Evolutionary conservation across 441 rosid genomes (phyloP), one percentile per base, ranked within the genome.

Genomic region (Aleurites moluccanus): DNA sequence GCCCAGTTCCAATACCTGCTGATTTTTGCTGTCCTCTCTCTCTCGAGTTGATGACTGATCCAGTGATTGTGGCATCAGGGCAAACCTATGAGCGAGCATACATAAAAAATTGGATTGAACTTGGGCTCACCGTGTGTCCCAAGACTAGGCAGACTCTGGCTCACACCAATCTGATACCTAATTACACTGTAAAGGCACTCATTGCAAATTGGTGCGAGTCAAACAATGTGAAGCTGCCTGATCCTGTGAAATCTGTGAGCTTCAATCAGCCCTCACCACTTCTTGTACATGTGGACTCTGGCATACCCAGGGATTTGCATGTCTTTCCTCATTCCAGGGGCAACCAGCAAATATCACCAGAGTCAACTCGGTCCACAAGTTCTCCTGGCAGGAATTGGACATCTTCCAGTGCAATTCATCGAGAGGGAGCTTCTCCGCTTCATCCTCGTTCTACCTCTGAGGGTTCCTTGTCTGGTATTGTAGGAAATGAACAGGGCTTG

Each of bases 41-140:
- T 10, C 97, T 96, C 44, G 93, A 91, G 82, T 88, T 93, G 86
- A 96, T 96, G 99, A 91, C 89, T 42, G 97, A 96, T 86, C 99
- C 98, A 44, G 99, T 96, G 67, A 93, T 93, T 72, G 96, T 96
- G 53, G 84, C 91, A 57, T 91, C 98, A 21, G 99, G 99, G 74
- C 97, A 96, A 79, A 96, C 99, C 40, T 96, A 93, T 60, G 98
- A 96, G 80, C 86, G 94, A 52, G 91, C 85, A 62, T 93, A 87
- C 80, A 96, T 96, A 69, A 90, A 90, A 81, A 85, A 85, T 65
- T 96, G 98, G 99, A 85, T 93, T 69, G 97, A 85, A 62, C 90
- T 92, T 79, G 98, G 98, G 52, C 94, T 96, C 62, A 85, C 87
- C 38, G 89, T 96, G 55, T 93, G 99, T 67, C 99, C 98, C 47